Evolutionary conservation across 176 grass and related monocot genomes (phyloP).

Genomic region (Echinochloa phyllopogon): DNA sequence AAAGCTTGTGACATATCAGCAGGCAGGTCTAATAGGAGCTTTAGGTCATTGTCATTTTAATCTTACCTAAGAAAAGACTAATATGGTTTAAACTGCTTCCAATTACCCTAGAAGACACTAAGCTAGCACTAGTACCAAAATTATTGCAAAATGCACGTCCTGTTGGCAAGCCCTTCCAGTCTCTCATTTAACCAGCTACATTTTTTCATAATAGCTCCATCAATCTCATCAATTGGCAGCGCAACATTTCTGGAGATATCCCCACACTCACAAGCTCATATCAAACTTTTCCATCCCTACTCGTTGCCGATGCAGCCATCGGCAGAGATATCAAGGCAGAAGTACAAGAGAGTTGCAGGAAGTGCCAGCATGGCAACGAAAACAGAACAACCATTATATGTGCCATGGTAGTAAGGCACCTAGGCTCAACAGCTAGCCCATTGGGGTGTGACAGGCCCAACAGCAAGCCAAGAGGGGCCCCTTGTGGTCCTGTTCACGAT

Average conservation of each 20-base stretch:
- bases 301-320: not conserved
- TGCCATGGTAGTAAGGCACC: too few relatives aligned
- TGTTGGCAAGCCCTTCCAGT: not conserved
- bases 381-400: not conserved
- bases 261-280: not conserved
- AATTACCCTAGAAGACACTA: slow-evolving; percentile 6
- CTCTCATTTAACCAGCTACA: slow-evolving; percentile 1
- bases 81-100: not conserved
- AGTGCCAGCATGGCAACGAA: not conserved
- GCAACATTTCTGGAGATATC: not conserved
- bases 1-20: slow-evolving; percentile 89
- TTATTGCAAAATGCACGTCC: slow-evolving; percentile 26
- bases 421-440: too few relatives aligned
- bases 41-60: not conserved
- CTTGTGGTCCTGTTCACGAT: too few relatives aligned
- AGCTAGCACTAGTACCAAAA: not conserved
- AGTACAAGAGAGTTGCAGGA: not conserved
- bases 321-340: not conserved
- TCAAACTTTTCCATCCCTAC: not conserved
- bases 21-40: not conserved
- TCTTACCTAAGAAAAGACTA: not conserved
- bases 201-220: not conserved
- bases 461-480: too few relatives aligned
- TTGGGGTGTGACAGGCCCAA: too few relatives aligned
- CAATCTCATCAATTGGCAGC: not conserved